These are phyloP conservation scores for Lentinula boryana DNA, from an alignment of 768 basidiomycete genomes.

Conservation along the genomic window DNA sequence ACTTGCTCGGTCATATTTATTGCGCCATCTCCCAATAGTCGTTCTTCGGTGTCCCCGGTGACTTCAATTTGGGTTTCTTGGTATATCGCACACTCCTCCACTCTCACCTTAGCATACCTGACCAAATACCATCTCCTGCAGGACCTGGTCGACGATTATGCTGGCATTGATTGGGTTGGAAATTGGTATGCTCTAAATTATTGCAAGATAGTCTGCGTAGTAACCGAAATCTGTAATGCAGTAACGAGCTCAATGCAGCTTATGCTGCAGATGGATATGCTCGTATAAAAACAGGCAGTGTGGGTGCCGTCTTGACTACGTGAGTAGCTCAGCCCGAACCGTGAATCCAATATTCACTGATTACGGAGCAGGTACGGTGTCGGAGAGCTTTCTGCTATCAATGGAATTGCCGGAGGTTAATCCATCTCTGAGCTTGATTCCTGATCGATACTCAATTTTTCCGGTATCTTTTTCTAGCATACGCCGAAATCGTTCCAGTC, in stretches of 20 bases:
- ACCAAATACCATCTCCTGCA: conserved; percentile 20
- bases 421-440: neutral
- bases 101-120: neutral
- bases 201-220: neutral
- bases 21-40: conserved; percentile 32
- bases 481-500: conserved; percentile 85
- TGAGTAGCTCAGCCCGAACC: conserved; percentile 19
- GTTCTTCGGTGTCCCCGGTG: conserved; percentile 82
- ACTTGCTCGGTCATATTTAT: neutral
- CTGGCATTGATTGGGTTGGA: conserved; percentile 78
- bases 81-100: conserved; percentile 19
- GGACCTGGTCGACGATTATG: conserved; percentile 80
- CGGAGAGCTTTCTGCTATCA: conserved; percentile 83
- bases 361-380: conserved; percentile 68
- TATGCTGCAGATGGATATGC: conserved; percentile 96
- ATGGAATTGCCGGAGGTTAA: conserved; percentile 73
- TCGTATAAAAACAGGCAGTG: conserved; percentile 65
- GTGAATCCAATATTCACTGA: neutral
- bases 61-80: conserved; percentile 72
- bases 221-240: conserved; percentile 16
- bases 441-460: neutral
- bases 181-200: conserved; percentile 50
- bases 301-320: conserved; percentile 79
- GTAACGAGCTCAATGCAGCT: conserved; percentile 80
- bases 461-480: conserved; percentile 33